Evolutionary conservation across 208 protist species (phyloP).

Genomic region (Trypanosoma caninum): DNA sequence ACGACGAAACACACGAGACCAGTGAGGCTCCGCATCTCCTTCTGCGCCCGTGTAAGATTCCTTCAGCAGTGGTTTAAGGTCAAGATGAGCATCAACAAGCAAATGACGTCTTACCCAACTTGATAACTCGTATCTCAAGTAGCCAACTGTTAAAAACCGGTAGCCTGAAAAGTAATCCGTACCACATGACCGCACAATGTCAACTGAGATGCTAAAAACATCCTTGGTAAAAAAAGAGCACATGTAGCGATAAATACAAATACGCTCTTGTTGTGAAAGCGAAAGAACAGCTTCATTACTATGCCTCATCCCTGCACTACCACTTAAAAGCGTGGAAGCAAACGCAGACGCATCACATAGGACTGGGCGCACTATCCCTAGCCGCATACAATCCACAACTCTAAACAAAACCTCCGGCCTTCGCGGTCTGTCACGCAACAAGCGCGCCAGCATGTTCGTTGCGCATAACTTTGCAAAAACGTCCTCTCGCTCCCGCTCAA

Average conservation of each 20-base stretch:
- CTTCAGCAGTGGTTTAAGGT: constrained; percentile 34
- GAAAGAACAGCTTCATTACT: constrained; percentile 16
- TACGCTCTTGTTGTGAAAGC: constrained; percentile 18
- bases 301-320: constrained; percentile 19
- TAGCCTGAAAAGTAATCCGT: constrained; percentile 56
- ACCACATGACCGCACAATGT: constrained; percentile 28
- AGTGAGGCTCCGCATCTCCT: constrained; percentile 13
- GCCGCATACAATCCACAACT: constrained; percentile 5
- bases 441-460: constrained; percentile 39
- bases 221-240: constrained; percentile 33
- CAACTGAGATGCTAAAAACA: constrained; percentile 46
- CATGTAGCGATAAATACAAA: constrained; percentile 25
- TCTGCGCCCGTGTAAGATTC: neutral
- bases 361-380: constrained; percentile 54
- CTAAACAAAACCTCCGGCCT: constrained; percentile 41
- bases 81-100: constrained; percentile 36
- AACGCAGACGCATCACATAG: constrained; percentile 37
- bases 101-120: constrained; percentile 59
- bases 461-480: constrained; percentile 37
- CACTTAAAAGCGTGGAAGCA: constrained; percentile 20
- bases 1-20: constrained; percentile 36
- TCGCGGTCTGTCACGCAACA: constrained; percentile 31
- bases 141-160: constrained; percentile 45
- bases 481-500: constrained; percentile 21
- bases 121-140: constrained; percentile 48